Percentiles rank a stretch among this genome's conserved stretches.
These are phyloP conservation scores for Globisporangium viniferum DNA, from an alignment of 352 stramenopile species.

Conservation along the genomic window DNA sequence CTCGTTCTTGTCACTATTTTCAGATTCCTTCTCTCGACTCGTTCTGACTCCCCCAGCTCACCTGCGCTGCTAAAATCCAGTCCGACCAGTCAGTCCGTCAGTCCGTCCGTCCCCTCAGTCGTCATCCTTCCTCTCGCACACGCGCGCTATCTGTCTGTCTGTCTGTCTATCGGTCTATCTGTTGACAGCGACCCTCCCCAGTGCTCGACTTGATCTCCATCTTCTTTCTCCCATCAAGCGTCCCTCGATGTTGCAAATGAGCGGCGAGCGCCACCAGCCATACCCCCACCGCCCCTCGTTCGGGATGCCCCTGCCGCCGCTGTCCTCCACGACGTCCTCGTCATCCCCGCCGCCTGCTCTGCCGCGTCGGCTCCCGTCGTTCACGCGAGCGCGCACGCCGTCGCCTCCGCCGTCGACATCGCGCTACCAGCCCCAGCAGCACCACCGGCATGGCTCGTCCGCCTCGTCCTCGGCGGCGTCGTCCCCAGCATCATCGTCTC, in stretches of 20 bases:
- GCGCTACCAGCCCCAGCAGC: neutral
- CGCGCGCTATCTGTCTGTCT: too few species aligned
- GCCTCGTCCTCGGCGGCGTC: neutral
- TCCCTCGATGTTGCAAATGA: conserved; percentile 14
- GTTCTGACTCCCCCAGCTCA: too few species aligned
- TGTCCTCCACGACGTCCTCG: conserved; percentile 4
- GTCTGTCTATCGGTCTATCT: neutral
- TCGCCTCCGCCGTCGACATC: neutral
- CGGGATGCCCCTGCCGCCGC: conserved; percentile 6
- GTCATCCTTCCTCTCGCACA: too few species aligned
- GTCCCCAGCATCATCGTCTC: conserved; percentile 1
- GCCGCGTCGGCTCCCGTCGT: neutral
- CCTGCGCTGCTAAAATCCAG: too few species aligned
- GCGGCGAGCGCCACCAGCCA: neutral
- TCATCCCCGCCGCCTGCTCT: neutral
- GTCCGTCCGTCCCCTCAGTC: too few species aligned
- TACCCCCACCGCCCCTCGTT: neutral
- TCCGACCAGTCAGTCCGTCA: too few species aligned
- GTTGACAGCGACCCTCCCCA: neutral
- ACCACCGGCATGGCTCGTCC: neutral
- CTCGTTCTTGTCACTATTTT: neutral
- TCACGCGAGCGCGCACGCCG: neutral
- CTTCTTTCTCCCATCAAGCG: too few species aligned
- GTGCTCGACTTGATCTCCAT: neutral
- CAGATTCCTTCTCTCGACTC: neutral